A percentile compares a stretch with the other conserved stretches of the same genome.
These are phyloP conservation scores for Pestalotiopsis sp. DNA, from an alignment of 2,329 filamentous ascomycete genomes.

Conservation along the genomic window DNA sequence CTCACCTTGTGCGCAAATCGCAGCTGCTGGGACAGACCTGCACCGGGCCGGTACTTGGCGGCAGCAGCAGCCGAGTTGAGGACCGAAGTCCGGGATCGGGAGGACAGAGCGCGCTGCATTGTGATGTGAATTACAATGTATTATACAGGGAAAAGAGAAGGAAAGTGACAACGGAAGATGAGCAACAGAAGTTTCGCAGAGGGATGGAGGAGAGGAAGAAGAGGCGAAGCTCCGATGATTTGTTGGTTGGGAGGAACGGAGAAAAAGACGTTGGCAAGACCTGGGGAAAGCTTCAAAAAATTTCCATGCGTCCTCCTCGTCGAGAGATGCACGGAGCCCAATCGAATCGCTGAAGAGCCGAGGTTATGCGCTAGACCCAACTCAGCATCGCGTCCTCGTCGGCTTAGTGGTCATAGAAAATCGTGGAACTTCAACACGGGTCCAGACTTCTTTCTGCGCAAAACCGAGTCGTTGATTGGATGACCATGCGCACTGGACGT, in stretches of 20 bases:
- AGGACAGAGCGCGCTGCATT: conserved; percentile 96
- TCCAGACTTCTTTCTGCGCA: not conserved
- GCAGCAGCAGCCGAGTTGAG: conserved; percentile 67
- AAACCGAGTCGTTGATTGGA: not conserved
- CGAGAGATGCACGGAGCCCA: conserved; percentile 11
- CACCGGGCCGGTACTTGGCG: conserved; percentile 63
- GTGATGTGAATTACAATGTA: conserved; percentile 42
- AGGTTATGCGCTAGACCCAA: conserved; percentile 31
- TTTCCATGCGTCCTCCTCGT: conserved; percentile 24
- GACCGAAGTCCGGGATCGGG: conserved; percentile 76
- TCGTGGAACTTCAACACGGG: conserved; percentile 26
- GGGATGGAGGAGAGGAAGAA: conserved; percentile 23
- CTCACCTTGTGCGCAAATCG: conserved; percentile 95
- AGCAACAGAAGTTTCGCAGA: conserved; percentile 28
- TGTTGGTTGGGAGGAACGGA: conserved; percentile 17
- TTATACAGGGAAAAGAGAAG: conserved; percentile 17
- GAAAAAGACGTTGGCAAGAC: conserved; percentile 20
- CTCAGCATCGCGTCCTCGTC: conserved; percentile 27
- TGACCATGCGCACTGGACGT: not conserved
- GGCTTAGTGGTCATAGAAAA: conserved; percentile 29
- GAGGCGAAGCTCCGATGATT: conserved; percentile 24
- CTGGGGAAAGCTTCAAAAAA: conserved; percentile 35
- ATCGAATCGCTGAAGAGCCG: conserved; percentile 16
- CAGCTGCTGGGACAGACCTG: conserved; percentile 80
- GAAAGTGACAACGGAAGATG: conserved; percentile 26